Base-by-base conservation (phyloP, 768 basidiomycete species). In the Pleurotus giganteus region DNA sequence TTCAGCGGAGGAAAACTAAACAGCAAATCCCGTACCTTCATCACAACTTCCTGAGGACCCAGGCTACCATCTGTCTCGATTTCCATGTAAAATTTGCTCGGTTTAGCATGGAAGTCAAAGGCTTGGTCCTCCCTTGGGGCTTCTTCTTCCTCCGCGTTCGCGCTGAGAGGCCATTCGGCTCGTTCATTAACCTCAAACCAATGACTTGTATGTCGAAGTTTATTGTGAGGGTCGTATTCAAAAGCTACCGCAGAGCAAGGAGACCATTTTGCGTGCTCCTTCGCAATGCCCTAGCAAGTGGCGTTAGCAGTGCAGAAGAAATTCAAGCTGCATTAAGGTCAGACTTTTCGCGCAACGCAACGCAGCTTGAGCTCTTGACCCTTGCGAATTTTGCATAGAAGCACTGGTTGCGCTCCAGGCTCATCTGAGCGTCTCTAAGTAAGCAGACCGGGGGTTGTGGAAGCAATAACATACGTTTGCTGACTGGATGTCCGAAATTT, bases 181-280 rank as follows among this genome's bases (percentile, higher is more conserved):
- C 83, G 82, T 60, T 82, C 77, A 62, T 94, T 85, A 21, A 76
- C 79, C 70, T 99, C 97, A 66, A 79, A 92, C 97, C 97, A 98
- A 69, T 97, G 85, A 2, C 89, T 85, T 2, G 97, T 98, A 71
- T 99, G 97, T 51, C 94, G 85, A 28, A 99, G 78, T 69, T 94
- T 94, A 74, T 99, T 99, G 76, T 98, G 82, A 11, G 97, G 97
- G 70, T 99, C 97, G 59, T 99, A 99, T 73, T 99, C 97, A 60
- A 96, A 98, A 6, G 88, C 84, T 15, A 99, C 87, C 6, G 97
- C 94, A 1, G 94, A 90, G 57, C 94, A 91, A 11, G 97, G 96
- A 0, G 94, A 96, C 93, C 96, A 99, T 73, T 99, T 99, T 11
- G 97, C 94, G 66, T 99, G 97, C 68, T 97, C 94, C 76, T 98